Evolutionary conservation across 1,284 basidiomycete genomes (phyloP).

Genomic region (Volvariella surrecta): DNA sequence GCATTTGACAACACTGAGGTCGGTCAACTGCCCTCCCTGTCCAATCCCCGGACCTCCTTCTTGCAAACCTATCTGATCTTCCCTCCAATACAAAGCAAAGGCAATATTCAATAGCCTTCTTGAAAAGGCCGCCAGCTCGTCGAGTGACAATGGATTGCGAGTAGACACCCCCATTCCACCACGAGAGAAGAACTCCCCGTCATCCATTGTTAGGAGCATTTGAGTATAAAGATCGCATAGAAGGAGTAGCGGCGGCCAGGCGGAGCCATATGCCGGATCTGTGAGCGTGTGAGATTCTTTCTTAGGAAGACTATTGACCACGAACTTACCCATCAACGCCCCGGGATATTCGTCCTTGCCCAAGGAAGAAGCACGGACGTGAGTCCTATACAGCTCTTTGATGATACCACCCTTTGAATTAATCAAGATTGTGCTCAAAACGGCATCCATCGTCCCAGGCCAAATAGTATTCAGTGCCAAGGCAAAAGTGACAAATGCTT

Average conservation of each 20-base stretch:
- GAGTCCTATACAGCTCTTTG: slow-evolving; percentile 66
- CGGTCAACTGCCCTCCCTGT: too few species aligned
- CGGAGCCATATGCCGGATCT: slow-evolving; percentile 37
- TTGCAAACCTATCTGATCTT: slow-evolving; percentile 32
- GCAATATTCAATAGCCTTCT: slow-evolving; percentile 70
- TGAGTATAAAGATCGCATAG: slow-evolving; percentile 83
- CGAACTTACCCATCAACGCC: slow-evolving; percentile 28
- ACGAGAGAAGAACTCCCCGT: slow-evolving; percentile 88
- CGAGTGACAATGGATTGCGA: slow-evolving; percentile 73
- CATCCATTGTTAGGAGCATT: slow-evolving; percentile 85
- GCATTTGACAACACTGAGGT: slow-evolving; percentile 16
- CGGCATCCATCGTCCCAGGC: slow-evolving; percentile 46
- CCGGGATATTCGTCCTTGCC: slow-evolving; percentile 40
- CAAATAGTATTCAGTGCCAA: slow-evolving; percentile 48
- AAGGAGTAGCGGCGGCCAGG: slow-evolving; percentile 70
- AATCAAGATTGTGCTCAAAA: slow-evolving; percentile 41
- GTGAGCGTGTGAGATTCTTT: slow-evolving; percentile 9
- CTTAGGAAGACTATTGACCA: slow-evolving; percentile 5
- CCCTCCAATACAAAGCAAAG: slow-evolving; percentile 76
- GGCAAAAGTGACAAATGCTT: slow-evolving; percentile 28
- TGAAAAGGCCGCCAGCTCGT: slow-evolving; percentile 72
- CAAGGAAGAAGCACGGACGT: slow-evolving; percentile 51
- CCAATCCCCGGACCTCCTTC: too few species aligned
- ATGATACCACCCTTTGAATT: slow-evolving; percentile 52
- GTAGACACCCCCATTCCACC: slow-evolving; percentile 18